Evolutionary conservation across 371 early-diverging fungal species (phyloP).

Genomic region (Apophysomyces trapeziformis): DNA sequence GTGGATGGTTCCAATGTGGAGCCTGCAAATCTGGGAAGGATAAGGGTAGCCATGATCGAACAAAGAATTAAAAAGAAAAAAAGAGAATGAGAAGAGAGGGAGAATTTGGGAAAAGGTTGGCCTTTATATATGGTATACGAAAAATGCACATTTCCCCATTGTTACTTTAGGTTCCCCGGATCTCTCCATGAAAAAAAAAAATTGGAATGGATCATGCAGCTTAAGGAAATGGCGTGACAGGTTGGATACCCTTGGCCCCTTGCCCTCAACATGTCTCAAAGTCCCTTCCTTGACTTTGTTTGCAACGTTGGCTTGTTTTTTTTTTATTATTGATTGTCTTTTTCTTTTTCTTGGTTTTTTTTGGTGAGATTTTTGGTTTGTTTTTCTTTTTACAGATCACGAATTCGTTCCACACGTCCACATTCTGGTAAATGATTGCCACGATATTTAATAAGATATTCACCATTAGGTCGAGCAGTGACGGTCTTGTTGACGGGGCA

Average conservation of each 20-base stretch:
- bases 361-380: conserved; percentile 1
- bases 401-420: conserved; percentile 48
- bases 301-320: not conserved
- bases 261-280: too few species aligned
- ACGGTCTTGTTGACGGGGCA: conserved; percentile 70
- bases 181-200: not conserved
- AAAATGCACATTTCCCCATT: not conserved
- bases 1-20: conserved; percentile 14
- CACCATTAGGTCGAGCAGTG: conserved; percentile 60
- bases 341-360: not conserved
- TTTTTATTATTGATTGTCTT: not conserved
- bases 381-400: conserved; percentile 28
- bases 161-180: not conserved
- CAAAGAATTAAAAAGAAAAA: not conserved
- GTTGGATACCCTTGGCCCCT: too few species aligned
- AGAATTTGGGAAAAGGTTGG: not conserved
- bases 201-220: not conserved
- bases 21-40: conserved; percentile 12
- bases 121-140: too few species aligned
- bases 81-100: not conserved
- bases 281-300: too few species aligned
- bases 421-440: conserved; percentile 64
- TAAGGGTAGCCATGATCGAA: not conserved
- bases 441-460: conserved; percentile 65
- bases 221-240: conserved; percentile 3